phyloP scores from a whole-genome alignment of 306 rosid species.

The Vigna hirtella region DNA sequence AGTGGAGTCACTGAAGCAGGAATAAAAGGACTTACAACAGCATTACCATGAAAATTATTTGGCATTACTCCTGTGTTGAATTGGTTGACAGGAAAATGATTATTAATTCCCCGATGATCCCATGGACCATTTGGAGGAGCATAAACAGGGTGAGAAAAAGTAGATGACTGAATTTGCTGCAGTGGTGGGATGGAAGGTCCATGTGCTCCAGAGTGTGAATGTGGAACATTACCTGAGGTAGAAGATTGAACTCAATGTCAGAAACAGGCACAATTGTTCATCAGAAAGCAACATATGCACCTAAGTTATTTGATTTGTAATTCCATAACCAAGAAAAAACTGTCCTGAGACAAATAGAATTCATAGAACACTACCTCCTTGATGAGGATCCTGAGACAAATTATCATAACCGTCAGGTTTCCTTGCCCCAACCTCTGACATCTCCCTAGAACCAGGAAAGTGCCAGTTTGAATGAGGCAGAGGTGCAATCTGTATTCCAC shows the following conservation, averaged over 20 bases:
- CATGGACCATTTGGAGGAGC: slow-evolving; percentile 83
- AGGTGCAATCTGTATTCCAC: slow-evolving; percentile 61
- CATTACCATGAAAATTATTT: slow-evolving; percentile 63
- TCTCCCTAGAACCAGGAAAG: slow-evolving; percentile 65
- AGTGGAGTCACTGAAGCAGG: slow-evolving; percentile 92
- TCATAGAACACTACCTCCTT: slow-evolving; percentile 64
- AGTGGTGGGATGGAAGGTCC: slow-evolving; percentile 80
- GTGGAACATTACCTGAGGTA: slow-evolving; percentile 65
- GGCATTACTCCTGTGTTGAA: slow-evolving; percentile 60
- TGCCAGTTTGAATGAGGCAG: slow-evolving; percentile 71
- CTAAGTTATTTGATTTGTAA: slow-evolving; percentile 40
- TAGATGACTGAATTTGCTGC: slow-evolving; percentile 73
- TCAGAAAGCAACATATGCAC: slow-evolving; percentile 48
- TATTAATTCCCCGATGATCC: slow-evolving; percentile 75
- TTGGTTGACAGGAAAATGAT: slow-evolving; percentile 67
- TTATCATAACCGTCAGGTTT: slow-evolving; percentile 70
- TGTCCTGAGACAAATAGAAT: slow-evolving; percentile 10
- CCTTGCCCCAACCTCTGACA: slow-evolving; percentile 68
- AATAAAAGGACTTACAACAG: slow-evolving; percentile 71
- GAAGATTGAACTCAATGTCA: slow-evolving; percentile 49
- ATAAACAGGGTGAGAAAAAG: slow-evolving; percentile 67
- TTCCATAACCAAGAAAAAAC: slow-evolving; percentile 18
- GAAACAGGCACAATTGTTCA: slow-evolving; percentile 52
- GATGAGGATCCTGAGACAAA: slow-evolving; percentile 65
- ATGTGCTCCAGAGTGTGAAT: slow-evolving; percentile 55